Base-by-base conservation (phyloP, 805 yeast genomes). In the Scheffersomyces amazonensis region DNA sequence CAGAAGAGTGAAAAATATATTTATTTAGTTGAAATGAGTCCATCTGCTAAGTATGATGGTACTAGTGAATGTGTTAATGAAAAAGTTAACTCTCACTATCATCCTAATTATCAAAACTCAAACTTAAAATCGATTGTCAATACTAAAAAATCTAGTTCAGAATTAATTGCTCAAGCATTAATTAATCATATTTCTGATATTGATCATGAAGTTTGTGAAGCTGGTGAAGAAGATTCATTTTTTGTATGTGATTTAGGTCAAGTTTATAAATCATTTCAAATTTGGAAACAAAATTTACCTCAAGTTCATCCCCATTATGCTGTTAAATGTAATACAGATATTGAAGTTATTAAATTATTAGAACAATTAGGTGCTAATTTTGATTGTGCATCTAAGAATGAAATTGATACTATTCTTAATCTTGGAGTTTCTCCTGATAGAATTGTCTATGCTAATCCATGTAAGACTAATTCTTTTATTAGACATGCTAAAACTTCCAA, bases 371-470 rank as follows among this genome's bases (percentile, higher is more conserved):
- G 93, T 19, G 74, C 80, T 37, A 83, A 83, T 41, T 91, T 91
- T 55, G 99, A 91, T 60, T 91, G 99, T 66, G 98, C 98, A 4
- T 87, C 96, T 16, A 80, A 83, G 54, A 74, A 74, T 46, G 99
- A 91, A 65, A 87, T 91, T 52, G 82, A 81, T 38, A 64, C 67
- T 31, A 75, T 87, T 36, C 66, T 87, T 45, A 54, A 62, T 15
- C 54, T 82, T 42, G 91, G 91, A 6, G 78, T 83, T 34, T 66
- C 66, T 44, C 76, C 95, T 7, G 58, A 70, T 10, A 71, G 85
- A 46, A 84, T 91, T 53, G 76, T 93, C 39, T 91, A 87, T 62
- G 97, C 98, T 12, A 88, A 91, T 54, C 96, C 99, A 10, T 87
- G 96, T 64, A 91, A 91, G 64, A 80, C 90, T n/a, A 75, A 79